phyloP scores from a whole-genome alignment of 2,329 filamentous ascomycete genomes.

The Colletotrichum plurivorum region DNA sequence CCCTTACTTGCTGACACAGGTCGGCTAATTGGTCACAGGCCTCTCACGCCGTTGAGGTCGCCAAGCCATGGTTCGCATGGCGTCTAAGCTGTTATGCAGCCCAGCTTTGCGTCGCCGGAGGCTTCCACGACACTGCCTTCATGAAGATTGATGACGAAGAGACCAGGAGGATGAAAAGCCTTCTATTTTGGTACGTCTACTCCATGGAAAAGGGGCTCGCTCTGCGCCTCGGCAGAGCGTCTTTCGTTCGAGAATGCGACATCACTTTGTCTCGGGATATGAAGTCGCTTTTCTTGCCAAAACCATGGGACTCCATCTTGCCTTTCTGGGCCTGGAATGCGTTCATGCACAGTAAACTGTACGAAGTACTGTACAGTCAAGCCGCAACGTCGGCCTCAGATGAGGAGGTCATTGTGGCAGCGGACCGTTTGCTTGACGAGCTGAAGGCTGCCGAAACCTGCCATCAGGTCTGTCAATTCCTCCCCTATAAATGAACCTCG shows the following conservation, averaged over 20 bases:
- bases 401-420: neutral
- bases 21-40: neutral
- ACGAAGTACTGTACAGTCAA: slow-evolving; percentile 50
- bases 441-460: neutral
- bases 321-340: slow-evolving; percentile 62
- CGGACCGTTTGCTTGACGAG: slow-evolving; percentile 1
- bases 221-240: slow-evolving; percentile 70
- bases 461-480: neutral
- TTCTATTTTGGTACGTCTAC: slow-evolving; percentile 66
- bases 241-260: slow-evolving; percentile 70
- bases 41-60: slow-evolving; percentile 21
- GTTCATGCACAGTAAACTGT: slow-evolving; percentile 64
- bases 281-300: slow-evolving; percentile 44
- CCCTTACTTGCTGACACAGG: neutral
- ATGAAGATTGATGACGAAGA: neutral
- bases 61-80: slow-evolving; percentile 24
- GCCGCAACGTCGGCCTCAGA: neutral
- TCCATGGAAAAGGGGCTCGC: slow-evolving; percentile 71
- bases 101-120: slow-evolving; percentile 16
- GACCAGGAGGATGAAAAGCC: neutral
- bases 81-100: slow-evolving; percentile 1
- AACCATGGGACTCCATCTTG: slow-evolving; percentile 58
- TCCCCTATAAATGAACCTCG: neutral
- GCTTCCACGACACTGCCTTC: slow-evolving; percentile 41
- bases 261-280: slow-evolving; percentile 59